Base-by-base conservation (phyloP, 2,329 filamentous ascomycete genomes). In the Fusarium lyarnte region DNA sequence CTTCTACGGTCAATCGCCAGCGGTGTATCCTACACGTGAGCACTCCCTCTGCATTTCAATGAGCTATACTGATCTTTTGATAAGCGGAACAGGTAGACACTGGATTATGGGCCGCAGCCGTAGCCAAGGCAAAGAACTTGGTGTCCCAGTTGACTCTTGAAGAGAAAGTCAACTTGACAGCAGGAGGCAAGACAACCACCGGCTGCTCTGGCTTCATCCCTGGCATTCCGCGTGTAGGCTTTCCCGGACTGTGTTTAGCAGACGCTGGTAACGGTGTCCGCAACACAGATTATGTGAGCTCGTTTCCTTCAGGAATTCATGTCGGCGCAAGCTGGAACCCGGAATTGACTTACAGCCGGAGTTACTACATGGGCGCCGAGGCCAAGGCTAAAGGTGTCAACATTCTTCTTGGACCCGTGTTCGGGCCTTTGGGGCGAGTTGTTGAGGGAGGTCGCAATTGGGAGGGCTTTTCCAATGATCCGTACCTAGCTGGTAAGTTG, bases 111-210 rank as follows among this genome's bases (percentile, higher is more conserved):
- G 43, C 57, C 0, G 9, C 16, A 1, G 63, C 66, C 1, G 29
- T 68, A 8, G 21, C 42, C 17, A 69, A 68, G 10, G 66, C 66
- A 1, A 55, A 63, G 16, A 33, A 35, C 2, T 9, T 69, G 7
- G 66, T 68, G 0, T 49, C 63, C 0, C 47, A 69, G 4, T 33
- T 69, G 25, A 69, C 66, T 2, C 63, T 69, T 6, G 57, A 68
- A 23, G 66, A 69, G n/a, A 69, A 69, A 16, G 66, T 69, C 35
- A 69, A 69, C 57, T 12, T 69, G n/a, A 69, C 66, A 8, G 35
- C 66, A 10, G 66, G 66, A 55, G 39, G 17, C 3, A 33, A 42
- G 3, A 27, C 66, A 39, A 46, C 42, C 2, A 69, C 66, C 2
- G 66, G 66, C 2, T 67, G 64, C 4, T 67, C 64, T 1, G 64